A percentile compares a stretch with the other conserved stretches of the same genome.
Conservation (phyloP, 805 yeast genomes). For the Yamadazyma philogaea region DNA sequence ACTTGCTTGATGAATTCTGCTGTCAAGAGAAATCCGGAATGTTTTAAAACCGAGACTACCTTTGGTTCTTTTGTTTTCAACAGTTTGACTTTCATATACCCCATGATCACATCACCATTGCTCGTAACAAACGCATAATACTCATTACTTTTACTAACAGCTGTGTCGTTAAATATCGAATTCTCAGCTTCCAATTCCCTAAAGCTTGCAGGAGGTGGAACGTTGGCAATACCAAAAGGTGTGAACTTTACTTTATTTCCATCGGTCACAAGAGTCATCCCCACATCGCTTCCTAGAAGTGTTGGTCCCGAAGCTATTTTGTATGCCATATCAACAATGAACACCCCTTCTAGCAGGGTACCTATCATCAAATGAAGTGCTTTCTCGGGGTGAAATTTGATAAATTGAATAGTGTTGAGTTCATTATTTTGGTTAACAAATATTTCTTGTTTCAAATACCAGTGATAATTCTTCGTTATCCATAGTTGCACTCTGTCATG, state of each 20-base stretch:
- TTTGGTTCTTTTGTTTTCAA: constrained; percentile 48
- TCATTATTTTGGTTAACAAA: constrained; percentile 23
- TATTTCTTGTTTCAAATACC: constrained; percentile 89
- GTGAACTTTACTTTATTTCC: constrained; percentile 70
- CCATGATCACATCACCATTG: constrained; percentile 26
- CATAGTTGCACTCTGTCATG: constrained; percentile 71
- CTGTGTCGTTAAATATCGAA: constrained; percentile 55
- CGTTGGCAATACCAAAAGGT: constrained; percentile 78
- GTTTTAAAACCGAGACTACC: constrained; percentile 28
- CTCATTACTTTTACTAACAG: constrained; percentile 60
- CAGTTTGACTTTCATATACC: constrained; percentile 48
- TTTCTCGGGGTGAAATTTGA: constrained; percentile 87
- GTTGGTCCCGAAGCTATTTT: constrained; percentile 68
- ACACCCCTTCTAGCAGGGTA: constrained; percentile 44
- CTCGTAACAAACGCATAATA: constrained; percentile 56
- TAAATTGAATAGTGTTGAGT: constrained; percentile 35
- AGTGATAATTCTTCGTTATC: constrained; percentile 90
- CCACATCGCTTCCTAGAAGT: constrained; percentile 63
- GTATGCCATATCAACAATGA: constrained; percentile 65
- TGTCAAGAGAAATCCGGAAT: constrained; percentile 31
- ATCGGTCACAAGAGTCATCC: constrained; percentile 79
- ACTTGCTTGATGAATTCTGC: constrained; percentile 60
- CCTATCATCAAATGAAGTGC: constrained; percentile 73
- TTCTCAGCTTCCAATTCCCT: constrained; percentile 55
- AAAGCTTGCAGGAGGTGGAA: constrained; percentile 90